Evolutionary conservation across 2,329 filamentous ascomycete species (phyloP).

Genomic region (Sporothrix variecibatus): DNA sequence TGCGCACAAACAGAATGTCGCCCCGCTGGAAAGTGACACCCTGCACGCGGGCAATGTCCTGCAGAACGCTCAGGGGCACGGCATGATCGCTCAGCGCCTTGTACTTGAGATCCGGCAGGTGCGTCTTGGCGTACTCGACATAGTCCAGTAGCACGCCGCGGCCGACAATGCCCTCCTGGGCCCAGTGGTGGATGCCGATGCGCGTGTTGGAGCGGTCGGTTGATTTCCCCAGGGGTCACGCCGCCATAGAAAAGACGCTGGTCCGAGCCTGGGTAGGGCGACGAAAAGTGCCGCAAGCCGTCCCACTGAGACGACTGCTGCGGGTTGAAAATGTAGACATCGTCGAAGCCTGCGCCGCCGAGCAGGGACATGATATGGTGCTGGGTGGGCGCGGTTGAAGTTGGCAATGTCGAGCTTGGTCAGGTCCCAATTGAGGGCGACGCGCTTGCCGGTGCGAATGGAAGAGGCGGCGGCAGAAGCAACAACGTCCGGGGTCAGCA

Average conservation of each 20-base stretch:
- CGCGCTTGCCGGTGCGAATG: conserved; percentile 53
- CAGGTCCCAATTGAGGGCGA: conserved; percentile 49
- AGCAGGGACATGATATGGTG: conserved; percentile 45
- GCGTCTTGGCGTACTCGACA: conserved; percentile 41
- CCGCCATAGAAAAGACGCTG: conserved; percentile 53
- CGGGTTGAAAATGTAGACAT: conserved; percentile 49
- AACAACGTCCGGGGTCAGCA: conserved; percentile 55
- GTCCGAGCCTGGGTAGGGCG: conserved; percentile 40
- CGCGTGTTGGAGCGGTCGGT: conserved; percentile 45
- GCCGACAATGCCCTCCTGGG: conserved; percentile 49
- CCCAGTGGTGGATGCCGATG: conserved; percentile 43
- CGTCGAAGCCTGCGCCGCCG: conserved; percentile 39
- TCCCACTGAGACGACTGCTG: conserved; percentile 52
- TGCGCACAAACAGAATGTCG: conserved; percentile 55
- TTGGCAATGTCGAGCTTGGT: conserved; percentile 41
- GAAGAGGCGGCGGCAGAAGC: conserved; percentile 50
- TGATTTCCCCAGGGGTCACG: conserved; percentile 48
- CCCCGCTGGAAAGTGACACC: conserved; percentile 50
- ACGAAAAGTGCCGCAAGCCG: conserved; percentile 52
- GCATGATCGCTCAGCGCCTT: conserved; percentile 44
- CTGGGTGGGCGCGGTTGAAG: conserved; percentile 31
- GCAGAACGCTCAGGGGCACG: conserved; percentile 37
- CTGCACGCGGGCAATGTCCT: conserved; percentile 44
- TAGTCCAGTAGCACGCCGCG: conserved; percentile 57
- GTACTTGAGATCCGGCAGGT: conserved; percentile 35